Percentiles rank a stretch among this genome's conserved stretches.
Evolutionary conservation across 2,329 filamentous ascomycete species (phyloP).

Genomic region (Colletotrichum higginsianum): DNA sequence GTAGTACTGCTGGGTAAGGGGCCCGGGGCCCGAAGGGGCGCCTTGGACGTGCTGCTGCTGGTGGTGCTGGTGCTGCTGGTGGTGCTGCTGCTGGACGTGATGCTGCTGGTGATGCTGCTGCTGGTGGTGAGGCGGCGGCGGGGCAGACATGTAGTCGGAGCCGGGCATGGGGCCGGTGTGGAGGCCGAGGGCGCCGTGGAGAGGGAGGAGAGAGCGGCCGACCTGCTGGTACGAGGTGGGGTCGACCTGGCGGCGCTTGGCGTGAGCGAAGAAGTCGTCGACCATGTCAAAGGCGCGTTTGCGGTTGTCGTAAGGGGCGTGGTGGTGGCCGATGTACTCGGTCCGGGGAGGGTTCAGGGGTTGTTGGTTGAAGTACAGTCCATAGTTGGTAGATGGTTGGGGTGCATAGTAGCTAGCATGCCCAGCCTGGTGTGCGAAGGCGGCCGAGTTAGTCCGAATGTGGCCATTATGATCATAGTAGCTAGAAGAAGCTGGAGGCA

Average conservation of each 20-base stretch:
- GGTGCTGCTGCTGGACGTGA: neutral
- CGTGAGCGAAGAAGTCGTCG: slow-evolving; percentile 93
- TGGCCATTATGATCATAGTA: slow-evolving; percentile 78
- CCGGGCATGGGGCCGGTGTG: slow-evolving; percentile 65
- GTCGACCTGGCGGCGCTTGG: slow-evolving; percentile 93
- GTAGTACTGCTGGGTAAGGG: slow-evolving; percentile 85
- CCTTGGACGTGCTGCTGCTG: slow-evolving; percentile 64
- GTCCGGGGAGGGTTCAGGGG: slow-evolving; percentile 65
- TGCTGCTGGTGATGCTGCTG: slow-evolving; percentile 25
- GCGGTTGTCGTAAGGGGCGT: slow-evolving; percentile 73
- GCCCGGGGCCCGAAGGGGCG: slow-evolving; percentile 67
- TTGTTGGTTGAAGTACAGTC: slow-evolving; percentile 84
- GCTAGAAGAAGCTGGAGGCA: slow-evolving; percentile 64
- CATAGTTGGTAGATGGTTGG: slow-evolving; percentile 71
- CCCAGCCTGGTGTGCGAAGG: slow-evolving; percentile 71
- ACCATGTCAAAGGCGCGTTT: slow-evolving; percentile 91
- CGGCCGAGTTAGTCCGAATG: slow-evolving; percentile 70
- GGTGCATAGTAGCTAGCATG: slow-evolving; percentile 72
- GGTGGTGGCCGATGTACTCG: slow-evolving; percentile 76
- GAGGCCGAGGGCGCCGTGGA: slow-evolving; percentile 80
- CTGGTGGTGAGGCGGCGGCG: slow-evolving; percentile 45
- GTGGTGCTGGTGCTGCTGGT: slow-evolving; percentile 38
- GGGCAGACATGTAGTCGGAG: slow-evolving; percentile 68
- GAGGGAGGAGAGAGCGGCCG: slow-evolving; percentile 86
- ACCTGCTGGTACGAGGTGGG: slow-evolving; percentile 92